Evolutionary conservation across 2,329 filamentous ascomycete species (phyloP).

Genomic region (Boeremia exigua): DNA sequence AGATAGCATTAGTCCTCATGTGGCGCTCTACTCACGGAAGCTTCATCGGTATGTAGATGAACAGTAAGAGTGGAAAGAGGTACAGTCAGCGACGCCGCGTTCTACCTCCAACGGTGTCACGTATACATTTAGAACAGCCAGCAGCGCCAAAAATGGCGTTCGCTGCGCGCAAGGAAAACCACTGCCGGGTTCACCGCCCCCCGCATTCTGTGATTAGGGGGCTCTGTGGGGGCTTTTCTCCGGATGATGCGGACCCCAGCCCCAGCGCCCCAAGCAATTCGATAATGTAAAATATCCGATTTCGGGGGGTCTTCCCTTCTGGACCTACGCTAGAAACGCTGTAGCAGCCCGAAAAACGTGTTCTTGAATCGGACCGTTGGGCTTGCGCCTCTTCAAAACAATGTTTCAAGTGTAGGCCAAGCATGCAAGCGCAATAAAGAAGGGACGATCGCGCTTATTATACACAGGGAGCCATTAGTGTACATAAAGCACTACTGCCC

Average conservation of each 20-base stretch:
- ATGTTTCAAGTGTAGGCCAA: constrained; percentile 17
- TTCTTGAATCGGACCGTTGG: constrained; percentile 7
- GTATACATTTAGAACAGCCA: no score
- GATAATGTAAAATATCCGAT: constrained; percentile 1
- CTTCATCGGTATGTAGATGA: not conserved
- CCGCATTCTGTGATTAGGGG: not conserved
- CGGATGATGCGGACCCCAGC: constrained; percentile 7
- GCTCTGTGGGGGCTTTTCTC: not conserved
- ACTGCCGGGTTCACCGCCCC: not conserved
- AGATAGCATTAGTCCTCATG: not conserved
- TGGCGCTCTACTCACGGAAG: not conserved
- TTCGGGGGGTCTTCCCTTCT: not conserved
- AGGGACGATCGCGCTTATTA: constrained; percentile 5
- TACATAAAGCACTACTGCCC: constrained; percentile 5
- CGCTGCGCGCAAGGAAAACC: not conserved
- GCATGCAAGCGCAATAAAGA: constrained; percentile 7
- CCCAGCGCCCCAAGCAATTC: not conserved
- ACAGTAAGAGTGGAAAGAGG: not conserved
- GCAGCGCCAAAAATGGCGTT: not conserved
- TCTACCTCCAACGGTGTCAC: no score
- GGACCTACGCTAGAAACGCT: constrained; percentile 4
- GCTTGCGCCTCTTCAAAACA: constrained; percentile 8
- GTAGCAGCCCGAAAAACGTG: constrained; percentile 9
- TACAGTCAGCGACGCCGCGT: not conserved
- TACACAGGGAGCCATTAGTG: constrained; percentile 1